phyloP scores from a whole-genome alignment of 257 asterid species.

The Thymus mandschuricus region DNA sequence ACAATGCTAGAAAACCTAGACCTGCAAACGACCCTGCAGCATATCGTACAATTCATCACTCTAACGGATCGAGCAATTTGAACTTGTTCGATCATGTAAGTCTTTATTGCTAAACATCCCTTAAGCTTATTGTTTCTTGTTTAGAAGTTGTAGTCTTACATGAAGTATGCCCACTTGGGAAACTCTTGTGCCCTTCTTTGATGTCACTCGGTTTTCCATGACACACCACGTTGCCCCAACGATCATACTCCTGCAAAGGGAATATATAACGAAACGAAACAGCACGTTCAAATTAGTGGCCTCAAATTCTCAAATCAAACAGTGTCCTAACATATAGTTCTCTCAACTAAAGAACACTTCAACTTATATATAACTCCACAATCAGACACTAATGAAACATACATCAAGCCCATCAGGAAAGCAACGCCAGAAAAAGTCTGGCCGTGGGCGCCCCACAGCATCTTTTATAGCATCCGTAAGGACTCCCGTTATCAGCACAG shows the following conservation, averaged over 20 bases:
- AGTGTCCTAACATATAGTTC: not conserved
- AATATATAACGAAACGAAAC: not conserved
- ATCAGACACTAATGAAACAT: conserved; percentile 28
- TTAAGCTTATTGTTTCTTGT: not conserved
- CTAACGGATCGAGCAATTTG: not conserved
- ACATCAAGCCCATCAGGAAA: conserved; percentile 85
- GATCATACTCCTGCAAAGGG: conserved; percentile 52
- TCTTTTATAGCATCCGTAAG: conserved; percentile 81
- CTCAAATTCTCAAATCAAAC: not conserved
- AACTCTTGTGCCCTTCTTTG: conserved; percentile 92
- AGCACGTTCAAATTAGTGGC: not conserved
- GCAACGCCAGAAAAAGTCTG: conserved; percentile 91
- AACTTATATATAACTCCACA: not conserved
- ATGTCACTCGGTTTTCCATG: conserved; percentile 66
- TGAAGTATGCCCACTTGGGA: conserved; percentile 92
- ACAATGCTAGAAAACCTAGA: conserved; percentile 73
- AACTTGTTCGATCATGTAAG: not conserved
- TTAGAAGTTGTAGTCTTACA: conserved; percentile 38
- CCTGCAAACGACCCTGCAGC: conserved; percentile 94
- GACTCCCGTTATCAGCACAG: conserved; percentile 75
- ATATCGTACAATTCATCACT: not conserved
- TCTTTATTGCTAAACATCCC: too few species aligned
- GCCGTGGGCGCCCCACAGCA: conserved; percentile 91
- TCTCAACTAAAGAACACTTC: not conserved
- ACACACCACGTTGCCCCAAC: conserved; percentile 70